Evolutionary conservation across 1,284 basidiomycete genomes (phyloP).

Genomic region (Irpex rosettiformis): DNA sequence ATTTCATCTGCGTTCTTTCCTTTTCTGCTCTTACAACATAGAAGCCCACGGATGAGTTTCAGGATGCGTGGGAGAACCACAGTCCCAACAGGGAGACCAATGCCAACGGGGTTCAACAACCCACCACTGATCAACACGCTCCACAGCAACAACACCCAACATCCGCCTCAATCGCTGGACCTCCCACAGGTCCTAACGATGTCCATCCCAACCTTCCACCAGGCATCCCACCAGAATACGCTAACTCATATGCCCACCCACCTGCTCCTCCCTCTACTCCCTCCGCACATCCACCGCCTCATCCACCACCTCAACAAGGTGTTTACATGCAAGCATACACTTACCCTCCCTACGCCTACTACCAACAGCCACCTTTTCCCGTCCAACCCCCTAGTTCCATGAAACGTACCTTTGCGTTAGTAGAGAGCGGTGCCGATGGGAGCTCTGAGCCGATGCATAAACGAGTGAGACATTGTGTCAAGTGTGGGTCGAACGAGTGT

Average conservation of each 20-base stretch:
- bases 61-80: not conserved
- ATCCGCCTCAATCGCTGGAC: constrained; percentile 9
- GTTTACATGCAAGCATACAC: constrained; percentile 26
- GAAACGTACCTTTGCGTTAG: constrained; percentile 29
- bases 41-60: not conserved
- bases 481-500: constrained; percentile 72
- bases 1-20: not conserved
- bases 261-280: not conserved
- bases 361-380: constrained; percentile 22
- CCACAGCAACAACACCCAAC: constrained; percentile 7
- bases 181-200: constrained; percentile 10
- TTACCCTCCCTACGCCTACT: constrained; percentile 26
- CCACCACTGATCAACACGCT: not conserved
- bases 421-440: constrained; percentile 23
- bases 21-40: not conserved
- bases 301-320: constrained; percentile 7
- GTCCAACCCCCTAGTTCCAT: constrained; percentile 20
- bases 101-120: not conserved
- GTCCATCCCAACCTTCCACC: not conserved
- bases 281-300: constrained; percentile 16
- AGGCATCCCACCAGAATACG: constrained; percentile 9
- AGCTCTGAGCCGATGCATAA: constrained; percentile 32
- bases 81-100: constrained; percentile 6
- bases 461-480: constrained; percentile 54
- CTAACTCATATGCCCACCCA: constrained; percentile 11